These are phyloP conservation scores for Trypanosoma theileri DNA, from an alignment of 208 protist species.

Conservation along the genomic window DNA sequence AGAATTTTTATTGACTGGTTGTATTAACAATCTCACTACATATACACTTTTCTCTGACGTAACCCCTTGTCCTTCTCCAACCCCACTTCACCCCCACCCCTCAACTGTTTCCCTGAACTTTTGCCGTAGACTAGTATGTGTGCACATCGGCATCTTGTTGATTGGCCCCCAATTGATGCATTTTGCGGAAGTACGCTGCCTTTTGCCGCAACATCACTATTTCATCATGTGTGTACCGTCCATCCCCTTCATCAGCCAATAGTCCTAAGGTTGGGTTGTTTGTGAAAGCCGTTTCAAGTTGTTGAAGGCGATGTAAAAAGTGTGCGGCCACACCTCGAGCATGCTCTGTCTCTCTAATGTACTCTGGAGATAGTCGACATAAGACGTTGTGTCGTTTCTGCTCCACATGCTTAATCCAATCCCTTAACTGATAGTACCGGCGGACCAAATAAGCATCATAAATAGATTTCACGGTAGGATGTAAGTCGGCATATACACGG, in stretches of 20 bases:
- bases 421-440: slow-evolving; percentile 77
- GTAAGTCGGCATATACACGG: slow-evolving; percentile 64
- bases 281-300: slow-evolving; percentile 53
- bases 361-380: slow-evolving; percentile 61
- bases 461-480: slow-evolving; percentile 84
- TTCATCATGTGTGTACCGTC: slow-evolving; percentile 64
- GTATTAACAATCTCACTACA: background rate
- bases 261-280: slow-evolving; percentile 58
- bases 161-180: slow-evolving; percentile 64
- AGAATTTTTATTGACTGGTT: background rate
- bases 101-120: background rate
- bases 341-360: slow-evolving; percentile 44
- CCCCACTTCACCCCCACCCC: background rate
- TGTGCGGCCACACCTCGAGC: slow-evolving; percentile 45
- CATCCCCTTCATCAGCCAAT: slow-evolving; percentile 37
- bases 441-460: slow-evolving; percentile 85
- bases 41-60: background rate
- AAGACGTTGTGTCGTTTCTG: slow-evolving; percentile 63
- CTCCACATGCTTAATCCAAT: slow-evolving; percentile 82
- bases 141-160: slow-evolving; percentile 75
- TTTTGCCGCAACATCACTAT: slow-evolving; percentile 83
- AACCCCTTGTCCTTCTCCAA: slow-evolving; percentile 3
- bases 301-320: slow-evolving; percentile 56
- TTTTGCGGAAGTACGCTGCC: slow-evolving; percentile 81
- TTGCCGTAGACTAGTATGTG: slow-evolving; percentile 45